Evolutionary conservation across 2,329 filamentous ascomycete species (phyloP), one percentile per base, ranked within the genome.

Genomic region (Hymenoscyphus repandus): DNA sequence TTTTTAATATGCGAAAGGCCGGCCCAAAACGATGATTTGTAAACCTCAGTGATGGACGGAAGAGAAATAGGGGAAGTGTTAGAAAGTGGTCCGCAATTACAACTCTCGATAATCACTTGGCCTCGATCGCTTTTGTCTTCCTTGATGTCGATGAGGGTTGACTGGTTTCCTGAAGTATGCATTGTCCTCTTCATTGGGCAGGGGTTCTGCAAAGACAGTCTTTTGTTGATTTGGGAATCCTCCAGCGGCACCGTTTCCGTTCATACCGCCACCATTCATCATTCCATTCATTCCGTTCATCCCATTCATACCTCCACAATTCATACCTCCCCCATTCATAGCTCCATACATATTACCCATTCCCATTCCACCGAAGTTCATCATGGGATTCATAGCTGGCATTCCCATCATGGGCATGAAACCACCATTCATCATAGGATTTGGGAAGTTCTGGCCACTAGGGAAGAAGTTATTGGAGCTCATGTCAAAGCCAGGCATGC

Each of bases 101-200:
- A 96, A 75, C 72, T 95, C 89, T 57, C 88, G 80, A 68, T 93
- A 97, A 71, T 99, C 93, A 66, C 89, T 93, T 10, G 91, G 91
- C 49, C 93, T 80, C 49, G 88, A 82, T 61, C 89, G 78, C 58
- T 86, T 82, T 62, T 90, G 85, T 62, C 87, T 81, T 64, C 90
- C 89, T 68, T 91, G 86, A 66, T 93, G 88, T 45, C 93, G 82
- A 66, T 96, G 88, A 2, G 91, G 92, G 66, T 99, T 99, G 55
- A 97, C 88, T 0, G 93, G 93, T 68, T 96, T 92, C 51, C 93
- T 82, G 68, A 97, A 95, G 71, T 99, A 99, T 6, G 93, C 88
- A 53, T 90, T 89, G 51, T 95, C 90, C 50, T 95, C 89, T 57
- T 82, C 82, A 52, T 78, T 83, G 2, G 78, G 77, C 52, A 75